Percentiles rank a stretch among this genome's conserved stretches.
These are phyloP conservation scores for Arctium minus DNA, from an alignment of 129 eudicot species.

Conservation along the genomic window DNA sequence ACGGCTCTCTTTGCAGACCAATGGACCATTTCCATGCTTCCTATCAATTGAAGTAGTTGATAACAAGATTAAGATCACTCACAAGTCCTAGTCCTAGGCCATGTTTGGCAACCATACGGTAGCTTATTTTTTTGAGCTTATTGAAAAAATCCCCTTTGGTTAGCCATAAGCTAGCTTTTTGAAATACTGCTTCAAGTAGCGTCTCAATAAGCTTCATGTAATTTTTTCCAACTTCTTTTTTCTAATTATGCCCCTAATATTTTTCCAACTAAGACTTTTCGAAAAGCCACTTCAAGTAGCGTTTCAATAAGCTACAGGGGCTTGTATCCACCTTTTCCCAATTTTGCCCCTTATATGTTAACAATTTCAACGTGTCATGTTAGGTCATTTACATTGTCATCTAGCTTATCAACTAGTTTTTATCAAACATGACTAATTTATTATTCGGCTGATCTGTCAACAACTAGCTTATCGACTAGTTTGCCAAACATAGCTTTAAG, in stretches of 20 bases:
- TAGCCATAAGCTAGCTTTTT: background rate
- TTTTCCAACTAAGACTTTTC: background rate
- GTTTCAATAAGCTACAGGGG: background rate
- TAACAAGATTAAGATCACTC: slow-evolving; percentile 10
- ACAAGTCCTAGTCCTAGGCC: background rate
- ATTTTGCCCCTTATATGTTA: background rate
- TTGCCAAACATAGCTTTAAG: background rate
- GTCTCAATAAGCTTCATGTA: too few species aligned
- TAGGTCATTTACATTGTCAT: background rate
- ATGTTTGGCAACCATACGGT: background rate
- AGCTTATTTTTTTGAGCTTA: background rate
- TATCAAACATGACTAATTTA: background rate
- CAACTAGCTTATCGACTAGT: background rate
- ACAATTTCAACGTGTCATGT: background rate
- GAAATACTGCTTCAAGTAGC: background rate
- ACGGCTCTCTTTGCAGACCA: slow-evolving; percentile 62
- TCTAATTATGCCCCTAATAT: background rate
- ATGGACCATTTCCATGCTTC: slow-evolving; percentile 52
- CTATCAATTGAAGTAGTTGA: slow-evolving; percentile 35
- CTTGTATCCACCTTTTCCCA: background rate
- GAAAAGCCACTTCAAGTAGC: background rate
- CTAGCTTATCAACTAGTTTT: background rate
- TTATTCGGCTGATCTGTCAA: background rate
- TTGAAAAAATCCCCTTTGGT: too few species aligned
- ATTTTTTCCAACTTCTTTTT: background rate